Conservation (phyloP, 345 rosid genomes). For the Brassica incana region DNA sequence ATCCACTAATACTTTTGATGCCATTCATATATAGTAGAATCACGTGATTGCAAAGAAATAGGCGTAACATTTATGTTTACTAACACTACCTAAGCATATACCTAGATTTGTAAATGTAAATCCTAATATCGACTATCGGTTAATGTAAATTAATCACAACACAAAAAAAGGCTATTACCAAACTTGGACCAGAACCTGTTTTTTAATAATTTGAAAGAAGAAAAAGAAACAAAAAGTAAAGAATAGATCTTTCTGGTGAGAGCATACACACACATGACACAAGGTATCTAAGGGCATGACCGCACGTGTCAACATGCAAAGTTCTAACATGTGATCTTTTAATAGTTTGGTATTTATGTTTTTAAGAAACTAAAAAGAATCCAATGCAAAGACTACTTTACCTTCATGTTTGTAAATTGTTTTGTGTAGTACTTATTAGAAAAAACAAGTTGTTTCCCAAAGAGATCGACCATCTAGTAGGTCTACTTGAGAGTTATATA, state of each 20-base stretch:
- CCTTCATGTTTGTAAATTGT: conserved; percentile 28
- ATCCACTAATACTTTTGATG: conserved; percentile 4
- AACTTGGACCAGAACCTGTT: conserved; percentile 20
- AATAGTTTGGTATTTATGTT: background rate
- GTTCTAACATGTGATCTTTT: conserved; percentile 7
- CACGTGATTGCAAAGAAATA: background rate
- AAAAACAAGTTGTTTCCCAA: conserved; percentile 4
- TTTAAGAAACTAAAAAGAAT: conserved; percentile 18
- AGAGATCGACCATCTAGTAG: conserved; percentile 7
- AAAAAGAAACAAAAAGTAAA: conserved; percentile 20
- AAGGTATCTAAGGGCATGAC: conserved; percentile 38
- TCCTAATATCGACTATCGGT: background rate
- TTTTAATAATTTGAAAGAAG: background rate
- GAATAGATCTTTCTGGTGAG: conserved; percentile 36
- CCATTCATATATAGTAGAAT: background rate
- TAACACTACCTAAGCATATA: conserved; percentile 17
- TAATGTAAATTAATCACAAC: background rate
- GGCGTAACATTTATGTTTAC: conserved; percentile 18
- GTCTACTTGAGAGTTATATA: background rate
- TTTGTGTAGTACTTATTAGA: background rate
- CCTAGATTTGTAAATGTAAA: conserved; percentile 9
- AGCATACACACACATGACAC: conserved; percentile 31
- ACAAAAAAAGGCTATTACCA: conserved; percentile 21
- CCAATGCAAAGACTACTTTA: conserved; percentile 33
- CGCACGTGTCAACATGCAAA: conserved; percentile 43